Percentiles rank a stretch among this genome's conserved stretches.
phyloP scores from a whole-genome alignment of 306 rosid genomes.

The Oxytropis ochrocephala region DNA sequence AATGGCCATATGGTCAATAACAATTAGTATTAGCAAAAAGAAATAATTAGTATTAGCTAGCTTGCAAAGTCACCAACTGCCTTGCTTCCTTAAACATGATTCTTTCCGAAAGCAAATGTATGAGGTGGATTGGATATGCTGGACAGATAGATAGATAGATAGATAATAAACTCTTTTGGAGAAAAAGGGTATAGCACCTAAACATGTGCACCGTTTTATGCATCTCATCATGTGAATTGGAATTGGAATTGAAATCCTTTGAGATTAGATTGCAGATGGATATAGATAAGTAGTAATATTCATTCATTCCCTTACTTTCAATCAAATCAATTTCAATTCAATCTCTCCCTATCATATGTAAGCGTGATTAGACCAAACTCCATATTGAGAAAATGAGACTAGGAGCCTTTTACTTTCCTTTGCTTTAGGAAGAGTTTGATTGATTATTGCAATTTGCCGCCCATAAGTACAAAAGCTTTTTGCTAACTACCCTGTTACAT shows the following conservation, averaged over 20 bases:
- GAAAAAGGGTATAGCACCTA: slow-evolving; percentile 6
- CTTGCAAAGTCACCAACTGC: no score
- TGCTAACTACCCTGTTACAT: not conserved
- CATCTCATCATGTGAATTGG: slow-evolving; percentile 27
- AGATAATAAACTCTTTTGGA: not conserved
- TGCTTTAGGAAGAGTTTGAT: not conserved
- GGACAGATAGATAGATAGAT: no score
- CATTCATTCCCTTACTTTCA: slow-evolving; percentile 20
- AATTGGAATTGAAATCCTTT: slow-evolving; percentile 26
- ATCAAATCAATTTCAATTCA: slow-evolving; percentile 39
- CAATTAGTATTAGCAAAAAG: no score
- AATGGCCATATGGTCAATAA: no score
- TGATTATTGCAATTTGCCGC: slow-evolving; percentile 22
- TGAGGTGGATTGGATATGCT: no score
- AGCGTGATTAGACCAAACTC: slow-evolving; percentile 59
- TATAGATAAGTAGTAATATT: slow-evolving; percentile 18
- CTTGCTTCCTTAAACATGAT: no score
- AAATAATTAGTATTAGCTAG: no score
- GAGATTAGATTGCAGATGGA: slow-evolving; percentile 27
- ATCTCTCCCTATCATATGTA: slow-evolving; percentile 30
- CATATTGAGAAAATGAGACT: not conserved
- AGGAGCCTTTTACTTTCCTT: slow-evolving; percentile 18
- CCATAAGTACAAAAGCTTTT: not conserved
- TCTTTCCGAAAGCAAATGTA: no score
- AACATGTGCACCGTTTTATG: slow-evolving; percentile 23